phyloP scores from a whole-genome alignment of 345 rosid genomes.

The Abelmoschus esculentus region DNA sequence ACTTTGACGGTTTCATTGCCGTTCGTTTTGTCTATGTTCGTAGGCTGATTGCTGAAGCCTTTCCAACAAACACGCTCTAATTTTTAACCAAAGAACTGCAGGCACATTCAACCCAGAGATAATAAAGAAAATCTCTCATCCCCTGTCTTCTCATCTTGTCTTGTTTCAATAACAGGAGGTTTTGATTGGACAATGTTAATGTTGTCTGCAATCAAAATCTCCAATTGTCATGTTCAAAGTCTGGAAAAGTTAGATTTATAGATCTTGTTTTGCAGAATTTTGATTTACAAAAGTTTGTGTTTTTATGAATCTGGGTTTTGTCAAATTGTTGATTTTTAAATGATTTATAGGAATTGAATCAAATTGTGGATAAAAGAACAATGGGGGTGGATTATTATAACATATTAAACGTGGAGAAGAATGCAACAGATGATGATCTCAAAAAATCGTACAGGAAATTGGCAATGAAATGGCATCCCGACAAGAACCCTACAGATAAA shows the following conservation, averaged over 20 bases:
- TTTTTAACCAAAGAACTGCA: conserved; percentile 3
- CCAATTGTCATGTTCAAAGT: background rate
- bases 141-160: background rate
- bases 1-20: conserved; percentile 1
- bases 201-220: background rate
- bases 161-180: background rate
- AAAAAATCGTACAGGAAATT: conserved; percentile 80
- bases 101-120: background rate
- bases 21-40: background rate
- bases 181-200: background rate
- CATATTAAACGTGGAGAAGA: conserved; percentile 60
- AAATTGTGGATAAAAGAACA: background rate
- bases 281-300: background rate
- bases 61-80: conserved; percentile 7
- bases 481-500: conserved; percentile 75
- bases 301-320: conserved; percentile 3
- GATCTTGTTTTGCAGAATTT: conserved; percentile 4
- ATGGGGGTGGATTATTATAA: conserved; percentile 91
- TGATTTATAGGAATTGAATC: conserved; percentile 2
- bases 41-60: background rate
- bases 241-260: background rate
- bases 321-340: background rate
- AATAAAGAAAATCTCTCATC: background rate
- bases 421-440: conserved; percentile 83
- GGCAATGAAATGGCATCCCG: conserved; percentile 99